Conservation (phyloP, 2,329 filamentous ascomycete genomes). For the Aspergillus texensis region DNA sequence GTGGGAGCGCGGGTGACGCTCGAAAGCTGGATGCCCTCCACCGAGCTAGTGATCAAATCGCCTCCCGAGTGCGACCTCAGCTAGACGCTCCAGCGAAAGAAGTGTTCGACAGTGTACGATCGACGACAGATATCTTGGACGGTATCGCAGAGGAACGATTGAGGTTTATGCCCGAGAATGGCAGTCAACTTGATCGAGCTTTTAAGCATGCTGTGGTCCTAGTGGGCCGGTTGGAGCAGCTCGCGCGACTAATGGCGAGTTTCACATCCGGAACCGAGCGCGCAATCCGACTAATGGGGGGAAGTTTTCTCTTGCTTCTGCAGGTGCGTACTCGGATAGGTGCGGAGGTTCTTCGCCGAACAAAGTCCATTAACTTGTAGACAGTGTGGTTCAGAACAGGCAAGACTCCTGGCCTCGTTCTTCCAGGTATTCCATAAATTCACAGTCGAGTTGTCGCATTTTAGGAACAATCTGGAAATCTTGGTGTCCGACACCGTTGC, state of each 20-base stretch:
- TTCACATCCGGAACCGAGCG: slow-evolving; percentile 1
- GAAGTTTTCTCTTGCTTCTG: slow-evolving; percentile 6
- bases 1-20: neutral
- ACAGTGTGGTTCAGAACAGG: neutral
- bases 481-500: neutral
- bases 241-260: neutral
- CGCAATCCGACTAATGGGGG: neutral
- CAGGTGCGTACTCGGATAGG: neutral
- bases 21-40: neutral
- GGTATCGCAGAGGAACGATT: slow-evolving; percentile 3
- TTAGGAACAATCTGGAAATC: neutral
- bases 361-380: neutral
- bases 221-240: slow-evolving; percentile 2
- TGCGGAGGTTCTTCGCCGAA: neutral
- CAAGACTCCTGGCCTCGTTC: neutral
- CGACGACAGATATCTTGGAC: slow-evolving; percentile 1
- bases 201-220: slow-evolving; percentile 1
- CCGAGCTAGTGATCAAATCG: slow-evolving; percentile 34
- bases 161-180: slow-evolving; percentile 6
- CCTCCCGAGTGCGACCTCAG: neutral
- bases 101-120: neutral
- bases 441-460: neutral
- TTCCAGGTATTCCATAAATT: neutral
- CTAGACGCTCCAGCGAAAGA: slow-evolving; percentile 35
- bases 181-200: slow-evolving; percentile 4